phyloP scores from a whole-genome alignment of 345 rosid species.

The Euphorbia lathyris region DNA sequence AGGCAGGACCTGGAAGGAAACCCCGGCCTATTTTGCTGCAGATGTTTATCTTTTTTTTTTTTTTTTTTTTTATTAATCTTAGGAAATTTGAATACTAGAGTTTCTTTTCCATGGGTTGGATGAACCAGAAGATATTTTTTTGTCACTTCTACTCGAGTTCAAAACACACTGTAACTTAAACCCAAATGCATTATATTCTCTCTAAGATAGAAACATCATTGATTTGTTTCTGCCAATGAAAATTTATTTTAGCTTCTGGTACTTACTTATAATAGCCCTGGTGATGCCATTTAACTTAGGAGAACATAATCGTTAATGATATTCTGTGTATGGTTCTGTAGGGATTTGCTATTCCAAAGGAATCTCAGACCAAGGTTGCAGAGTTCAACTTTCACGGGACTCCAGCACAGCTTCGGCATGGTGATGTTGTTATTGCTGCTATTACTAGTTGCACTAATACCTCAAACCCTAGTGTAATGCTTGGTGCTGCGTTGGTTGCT shows the following conservation, averaged over 20 bases:
- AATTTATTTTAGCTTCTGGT: not conserved
- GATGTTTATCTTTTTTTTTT: not conserved
- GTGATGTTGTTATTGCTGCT: constrained; percentile 91
- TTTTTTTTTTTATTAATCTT: too few species aligned
- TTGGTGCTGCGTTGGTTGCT: constrained; percentile 95
- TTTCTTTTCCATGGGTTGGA: not conserved
- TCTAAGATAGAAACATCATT: not conserved
- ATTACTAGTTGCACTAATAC: constrained; percentile 98
- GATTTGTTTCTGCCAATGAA: not conserved
- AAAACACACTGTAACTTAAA: not conserved
- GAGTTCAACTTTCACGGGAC: constrained; percentile 65
- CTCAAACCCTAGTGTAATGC: constrained; percentile 95
- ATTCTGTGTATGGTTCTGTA: constrained; percentile 25
- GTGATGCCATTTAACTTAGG: not conserved
- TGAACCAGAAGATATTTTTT: not conserved
- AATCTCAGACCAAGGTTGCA: constrained; percentile 65
- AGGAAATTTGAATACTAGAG: not conserved
- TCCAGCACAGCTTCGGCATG: constrained; percentile 69
- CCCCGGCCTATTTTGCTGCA: not conserved
- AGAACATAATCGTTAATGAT: not conserved
- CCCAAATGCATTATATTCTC: not conserved
- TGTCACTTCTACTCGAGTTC: not conserved
- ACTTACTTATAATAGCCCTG: not conserved
- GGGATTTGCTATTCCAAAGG: constrained; percentile 86
- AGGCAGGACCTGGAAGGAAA: not conserved